Evolutionary conservation across 2,329 filamentous ascomycete genomes (phyloP).

Genomic region (Curvularia sp.): DNA sequence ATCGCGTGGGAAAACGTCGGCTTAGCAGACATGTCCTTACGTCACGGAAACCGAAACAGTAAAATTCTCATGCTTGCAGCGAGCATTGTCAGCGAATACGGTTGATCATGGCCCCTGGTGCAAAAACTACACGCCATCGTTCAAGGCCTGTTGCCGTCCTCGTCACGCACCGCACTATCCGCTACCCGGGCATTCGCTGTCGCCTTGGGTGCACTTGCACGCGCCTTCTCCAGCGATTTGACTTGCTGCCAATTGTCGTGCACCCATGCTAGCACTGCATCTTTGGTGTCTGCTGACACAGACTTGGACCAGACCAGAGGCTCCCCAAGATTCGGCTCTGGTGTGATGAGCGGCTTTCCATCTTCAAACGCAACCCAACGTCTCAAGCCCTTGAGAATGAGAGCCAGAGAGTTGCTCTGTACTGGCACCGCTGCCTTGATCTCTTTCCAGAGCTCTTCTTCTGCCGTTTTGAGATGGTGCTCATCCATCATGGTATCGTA

Average conservation of each 20-base stretch:
- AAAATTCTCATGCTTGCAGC: constrained; percentile 11
- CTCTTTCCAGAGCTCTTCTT: constrained; percentile 52
- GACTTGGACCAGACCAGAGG: constrained; percentile 32
- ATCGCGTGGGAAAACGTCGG: constrained; percentile 29
- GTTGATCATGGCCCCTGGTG: background rate
- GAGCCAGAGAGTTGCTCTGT: constrained; percentile 32
- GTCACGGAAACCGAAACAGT: constrained; percentile 12
- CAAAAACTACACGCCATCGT: constrained; percentile 1
- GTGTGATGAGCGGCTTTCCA: constrained; percentile 27
- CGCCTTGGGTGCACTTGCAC: constrained; percentile 23
- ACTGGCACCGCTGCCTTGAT: constrained; percentile 52
- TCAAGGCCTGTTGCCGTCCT: background rate
- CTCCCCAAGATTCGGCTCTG: constrained; percentile 22
- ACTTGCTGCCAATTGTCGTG: constrained; percentile 39
- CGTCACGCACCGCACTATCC: background rate
- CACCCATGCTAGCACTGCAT: constrained; percentile 40
- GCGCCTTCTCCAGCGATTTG: constrained; percentile 41
- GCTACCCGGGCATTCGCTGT: constrained; percentile 1
- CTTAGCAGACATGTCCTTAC: constrained; percentile 21
- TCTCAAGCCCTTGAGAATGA: constrained; percentile 39
- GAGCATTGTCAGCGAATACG: background rate
- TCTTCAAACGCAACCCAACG: constrained; percentile 45
- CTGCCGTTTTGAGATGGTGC: constrained; percentile 49
- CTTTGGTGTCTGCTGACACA: constrained; percentile 19
- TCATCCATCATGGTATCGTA: constrained; percentile 54